A percentile compares a stretch with the other conserved stretches of the same genome.
phyloP scores from a whole-genome alignment of 805 yeast genomes.

The Debaryomyces prosopidis region DNA sequence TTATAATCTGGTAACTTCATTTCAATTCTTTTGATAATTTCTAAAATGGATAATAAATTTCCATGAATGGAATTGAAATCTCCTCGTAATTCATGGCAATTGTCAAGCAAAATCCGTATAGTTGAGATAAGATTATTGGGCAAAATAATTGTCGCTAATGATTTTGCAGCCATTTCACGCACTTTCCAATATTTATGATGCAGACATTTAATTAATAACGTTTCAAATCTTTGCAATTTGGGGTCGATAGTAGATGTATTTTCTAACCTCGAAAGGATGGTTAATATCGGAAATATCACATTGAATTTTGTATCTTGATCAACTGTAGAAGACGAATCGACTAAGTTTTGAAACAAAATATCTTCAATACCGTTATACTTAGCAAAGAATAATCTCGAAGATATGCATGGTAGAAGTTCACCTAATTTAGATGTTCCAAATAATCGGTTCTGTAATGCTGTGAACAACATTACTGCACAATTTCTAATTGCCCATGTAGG shows the following conservation, averaged over 20 bases:
- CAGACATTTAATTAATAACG: slow-evolving; percentile 49
- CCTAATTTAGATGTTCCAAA: slow-evolving; percentile 60
- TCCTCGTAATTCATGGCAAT: slow-evolving; percentile 21
- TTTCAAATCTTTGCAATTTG: slow-evolving; percentile 54
- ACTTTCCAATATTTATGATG: slow-evolving; percentile 71
- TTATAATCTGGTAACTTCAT: background rate
- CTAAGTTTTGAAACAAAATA: slow-evolving; percentile 48
- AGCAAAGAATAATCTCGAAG: slow-evolving; percentile 72
- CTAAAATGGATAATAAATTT: slow-evolving; percentile 42
- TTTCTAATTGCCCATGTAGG: slow-evolving; percentile 84
- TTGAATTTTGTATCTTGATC: slow-evolving; percentile 43
- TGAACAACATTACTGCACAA: slow-evolving; percentile 90
- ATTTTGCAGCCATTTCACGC: slow-evolving; percentile 82
- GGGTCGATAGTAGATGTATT: slow-evolving; percentile 48
- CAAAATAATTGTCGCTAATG: slow-evolving; percentile 52
- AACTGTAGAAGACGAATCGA: slow-evolving; percentile 17
- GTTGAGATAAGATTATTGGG: slow-evolving; percentile 11
- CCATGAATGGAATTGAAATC: slow-evolving; percentile 51
- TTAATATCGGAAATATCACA: slow-evolving; percentile 71
- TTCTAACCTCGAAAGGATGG: slow-evolving; percentile 68
- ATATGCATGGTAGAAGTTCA: slow-evolving; percentile 33
- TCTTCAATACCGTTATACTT: slow-evolving; percentile 55
- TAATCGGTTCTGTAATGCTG: slow-evolving; percentile 76
- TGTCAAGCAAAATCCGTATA: slow-evolving; percentile 25
- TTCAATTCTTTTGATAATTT: slow-evolving; percentile 13